Conservation (phyloP, 306 rosid genomes). For the Pyrus communis region DNA sequence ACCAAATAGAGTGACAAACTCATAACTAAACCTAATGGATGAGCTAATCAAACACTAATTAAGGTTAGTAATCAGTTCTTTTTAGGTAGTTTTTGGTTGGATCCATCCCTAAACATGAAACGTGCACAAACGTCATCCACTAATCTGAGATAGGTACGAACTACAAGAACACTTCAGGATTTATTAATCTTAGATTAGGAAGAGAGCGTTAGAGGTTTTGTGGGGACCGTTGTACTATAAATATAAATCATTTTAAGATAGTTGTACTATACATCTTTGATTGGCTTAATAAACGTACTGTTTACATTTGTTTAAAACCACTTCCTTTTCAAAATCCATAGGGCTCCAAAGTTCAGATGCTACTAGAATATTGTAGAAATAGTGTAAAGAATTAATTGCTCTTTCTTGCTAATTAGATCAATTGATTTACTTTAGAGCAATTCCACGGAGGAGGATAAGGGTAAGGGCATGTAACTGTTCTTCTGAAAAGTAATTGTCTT, state of each 20-base stretch:
- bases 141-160: constrained; percentile 19
- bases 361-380: no score
- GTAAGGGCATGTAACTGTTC: no score
- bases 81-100: constrained; percentile 39
- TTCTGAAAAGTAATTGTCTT: no score
- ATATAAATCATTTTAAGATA: neutral
- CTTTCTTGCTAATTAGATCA: neutral
- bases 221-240: constrained; percentile 6
- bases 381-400: neutral
- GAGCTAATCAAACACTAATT: constrained; percentile 19
- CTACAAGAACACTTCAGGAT: constrained; percentile 11
- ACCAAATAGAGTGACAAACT: constrained; percentile 18
- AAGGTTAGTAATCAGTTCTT: constrained; percentile 18
- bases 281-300: neutral
- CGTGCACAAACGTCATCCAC: constrained; percentile 45
- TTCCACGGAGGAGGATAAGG: no score
- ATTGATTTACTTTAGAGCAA: neutral
- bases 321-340: neutral
- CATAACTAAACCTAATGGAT: constrained; percentile 20
- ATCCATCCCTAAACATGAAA: constrained; percentile 32
- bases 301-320: neutral
- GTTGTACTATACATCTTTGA: neutral
- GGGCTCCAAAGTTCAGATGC: neutral
- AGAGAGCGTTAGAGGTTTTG: neutral
- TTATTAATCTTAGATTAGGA: neutral